Percentiles rank a stretch among this genome's conserved stretches.
Evolutionary conservation across 805 yeast genomes (phyloP).

Genomic region (Schizosaccharomyces lindneri): DNA sequence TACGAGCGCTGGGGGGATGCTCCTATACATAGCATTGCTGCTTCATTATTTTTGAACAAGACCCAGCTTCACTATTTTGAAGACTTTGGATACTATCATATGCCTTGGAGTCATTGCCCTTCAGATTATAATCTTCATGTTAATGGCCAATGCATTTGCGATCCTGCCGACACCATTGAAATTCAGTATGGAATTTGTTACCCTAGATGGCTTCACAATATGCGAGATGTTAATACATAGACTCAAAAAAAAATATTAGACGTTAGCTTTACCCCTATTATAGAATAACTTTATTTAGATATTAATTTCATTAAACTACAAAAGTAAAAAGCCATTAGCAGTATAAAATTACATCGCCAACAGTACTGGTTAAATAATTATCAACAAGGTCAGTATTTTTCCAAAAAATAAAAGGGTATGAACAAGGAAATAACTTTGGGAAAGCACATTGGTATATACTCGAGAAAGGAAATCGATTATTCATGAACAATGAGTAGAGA

Average conservation of each 20-base stretch:
- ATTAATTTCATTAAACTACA: too few species aligned
- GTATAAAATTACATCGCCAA: too few species aligned
- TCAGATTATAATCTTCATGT: conserved; percentile 7
- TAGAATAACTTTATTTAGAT: too few species aligned
- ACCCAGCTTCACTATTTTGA: conserved; percentile 33
- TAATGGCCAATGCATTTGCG: conserved; percentile 8
- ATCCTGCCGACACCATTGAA: background rate
- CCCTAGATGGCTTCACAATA: background rate
- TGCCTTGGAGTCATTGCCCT: conserved; percentile 17
- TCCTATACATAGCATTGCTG: conserved; percentile 45
- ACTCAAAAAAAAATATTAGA: too few species aligned
- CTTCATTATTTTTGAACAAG: conserved; percentile 26
- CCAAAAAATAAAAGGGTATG: background rate
- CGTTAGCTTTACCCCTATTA: too few species aligned
- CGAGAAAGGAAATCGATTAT: too few species aligned
- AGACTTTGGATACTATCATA: conserved; percentile 34
- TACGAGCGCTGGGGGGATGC: conserved; percentile 69
- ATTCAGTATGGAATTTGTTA: background rate
- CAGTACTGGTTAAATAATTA: too few species aligned
- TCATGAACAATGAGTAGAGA: background rate
- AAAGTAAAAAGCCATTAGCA: too few species aligned
- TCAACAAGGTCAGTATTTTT: background rate
- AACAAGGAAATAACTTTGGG: background rate
- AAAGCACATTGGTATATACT: too few species aligned
- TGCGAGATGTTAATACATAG: background rate